Evolutionary conservation across 139 green algal species (phyloP).

Genomic region (Edaphochlamys debaryana): DNA sequence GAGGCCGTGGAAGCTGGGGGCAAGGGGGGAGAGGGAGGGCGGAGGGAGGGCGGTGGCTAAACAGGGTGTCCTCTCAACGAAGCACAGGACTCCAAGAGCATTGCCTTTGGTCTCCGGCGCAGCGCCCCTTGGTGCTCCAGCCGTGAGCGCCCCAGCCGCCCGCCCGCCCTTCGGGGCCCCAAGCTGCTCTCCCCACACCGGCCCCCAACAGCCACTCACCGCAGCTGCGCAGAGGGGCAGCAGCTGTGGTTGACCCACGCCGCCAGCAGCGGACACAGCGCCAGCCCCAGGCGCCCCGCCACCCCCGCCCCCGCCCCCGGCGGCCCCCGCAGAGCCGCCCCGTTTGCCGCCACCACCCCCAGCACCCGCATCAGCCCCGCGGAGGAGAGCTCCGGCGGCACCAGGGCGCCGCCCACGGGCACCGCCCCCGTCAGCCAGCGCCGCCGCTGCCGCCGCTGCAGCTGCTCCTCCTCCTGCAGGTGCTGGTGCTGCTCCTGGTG

Average conservation of each 20-base stretch:
- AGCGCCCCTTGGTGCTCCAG: neutral
- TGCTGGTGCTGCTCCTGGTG: neutral
- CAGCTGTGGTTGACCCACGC: slow-evolving; percentile 39
- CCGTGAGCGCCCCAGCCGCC: no score
- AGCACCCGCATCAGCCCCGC: neutral
- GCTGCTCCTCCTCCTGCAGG: neutral
- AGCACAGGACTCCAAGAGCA: neutral
- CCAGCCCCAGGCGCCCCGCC: neutral
- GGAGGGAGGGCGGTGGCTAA: no score
- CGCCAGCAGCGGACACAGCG: slow-evolving; percentile 16
- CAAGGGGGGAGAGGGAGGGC: neutral
- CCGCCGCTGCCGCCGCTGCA: neutral
- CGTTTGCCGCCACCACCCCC: neutral
- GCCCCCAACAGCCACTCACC: neutral
- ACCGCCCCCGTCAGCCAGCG: neutral
- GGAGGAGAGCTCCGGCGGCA: neutral
- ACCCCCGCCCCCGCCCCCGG: no score
- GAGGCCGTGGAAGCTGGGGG: slow-evolving; percentile 28
- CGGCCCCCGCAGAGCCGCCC: neutral
- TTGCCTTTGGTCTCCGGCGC: no score
- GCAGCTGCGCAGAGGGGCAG: neutral
- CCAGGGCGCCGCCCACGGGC: no score
- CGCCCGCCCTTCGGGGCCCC: neutral
- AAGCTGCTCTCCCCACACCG: neutral
- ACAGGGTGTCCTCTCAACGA: no score